A percentile compares a stretch with the other conserved stretches of the same genome.
Conservation (phyloP, 768 basidiomycete genomes). For the Mrakia gelida region DNA sequence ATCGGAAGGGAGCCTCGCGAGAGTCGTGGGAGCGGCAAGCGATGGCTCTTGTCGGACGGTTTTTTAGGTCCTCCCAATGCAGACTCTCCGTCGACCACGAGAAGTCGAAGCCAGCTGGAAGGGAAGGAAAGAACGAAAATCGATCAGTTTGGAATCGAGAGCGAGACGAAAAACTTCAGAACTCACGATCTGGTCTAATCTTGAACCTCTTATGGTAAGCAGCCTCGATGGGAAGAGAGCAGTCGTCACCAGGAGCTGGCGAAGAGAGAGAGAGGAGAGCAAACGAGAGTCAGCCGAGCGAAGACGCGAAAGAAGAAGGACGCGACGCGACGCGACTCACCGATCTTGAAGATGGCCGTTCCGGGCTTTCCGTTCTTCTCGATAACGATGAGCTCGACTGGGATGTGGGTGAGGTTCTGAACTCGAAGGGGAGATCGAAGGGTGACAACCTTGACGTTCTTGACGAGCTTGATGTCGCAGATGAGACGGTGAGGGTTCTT, state of each 20-base stretch:
- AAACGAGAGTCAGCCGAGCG: neutral
- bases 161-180: too few species aligned
- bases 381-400: slow-evolving; percentile 83
- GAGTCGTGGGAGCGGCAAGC: slow-evolving; percentile 77
- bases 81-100: slow-evolving; percentile 77
- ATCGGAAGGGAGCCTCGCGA: slow-evolving; percentile 82
- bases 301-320: neutral
- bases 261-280: neutral
- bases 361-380: slow-evolving; percentile 78
- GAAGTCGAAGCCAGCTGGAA: slow-evolving; percentile 87
- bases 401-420: slow-evolving; percentile 84
- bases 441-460: slow-evolving; percentile 90
- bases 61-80: slow-evolving; percentile 81
- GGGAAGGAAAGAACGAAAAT: neutral
- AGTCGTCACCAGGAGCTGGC: slow-evolving; percentile 75
- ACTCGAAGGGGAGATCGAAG: slow-evolving; percentile 88
- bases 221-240: slow-evolving; percentile 81
- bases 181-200: slow-evolving; percentile 87
- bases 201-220: slow-evolving; percentile 75
- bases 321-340: slow-evolving; percentile 47
- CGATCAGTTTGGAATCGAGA: neutral
- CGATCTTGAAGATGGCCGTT: slow-evolving; percentile 76
- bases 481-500: slow-evolving; percentile 74
- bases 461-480: slow-evolving; percentile 81
- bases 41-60: slow-evolving; percentile 64